phyloP scores from a whole-genome alignment of 257 asterid genomes.

The Nicotiana noctiflora region DNA sequence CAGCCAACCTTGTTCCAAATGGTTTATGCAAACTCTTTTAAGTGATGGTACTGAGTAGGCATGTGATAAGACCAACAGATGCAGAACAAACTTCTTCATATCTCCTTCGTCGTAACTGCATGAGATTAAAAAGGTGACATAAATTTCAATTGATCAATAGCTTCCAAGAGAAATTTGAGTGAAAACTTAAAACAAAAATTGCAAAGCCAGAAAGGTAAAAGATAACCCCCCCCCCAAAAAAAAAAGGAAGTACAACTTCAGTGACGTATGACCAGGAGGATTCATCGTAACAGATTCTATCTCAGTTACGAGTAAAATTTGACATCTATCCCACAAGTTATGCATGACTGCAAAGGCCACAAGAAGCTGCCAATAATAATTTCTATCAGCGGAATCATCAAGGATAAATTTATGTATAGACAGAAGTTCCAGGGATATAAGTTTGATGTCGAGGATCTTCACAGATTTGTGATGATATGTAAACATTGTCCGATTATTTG shows the following conservation, averaged over 20 bases:
- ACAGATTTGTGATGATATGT: neutral
- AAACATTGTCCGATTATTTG: neutral
- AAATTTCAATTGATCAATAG: neutral
- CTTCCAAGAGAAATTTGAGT: neutral
- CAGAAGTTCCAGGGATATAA: neutral
- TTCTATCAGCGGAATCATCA: neutral
- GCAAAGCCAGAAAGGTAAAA: neutral
- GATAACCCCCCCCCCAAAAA: neutral
- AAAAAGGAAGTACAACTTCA: neutral
- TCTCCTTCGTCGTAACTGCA: conserved; percentile 72
- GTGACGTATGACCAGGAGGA: neutral
- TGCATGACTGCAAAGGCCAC: neutral
- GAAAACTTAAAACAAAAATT: neutral
- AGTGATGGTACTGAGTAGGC: conserved; percentile 52
- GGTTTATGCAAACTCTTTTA: conserved; percentile 45
- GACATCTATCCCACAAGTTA: too few species aligned
- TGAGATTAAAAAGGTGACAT: neutral
- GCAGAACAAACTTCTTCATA: conserved; percentile 71
- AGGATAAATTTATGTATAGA: neutral
- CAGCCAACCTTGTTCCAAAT: conserved; percentile 58
- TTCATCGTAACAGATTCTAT: neutral
- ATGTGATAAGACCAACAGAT: conserved; percentile 74
- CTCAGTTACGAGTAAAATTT: too few species aligned
- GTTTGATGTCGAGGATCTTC: neutral
- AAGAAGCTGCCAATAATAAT: neutral